A percentile compares a stretch with the other conserved stretches of the same genome.
Evolutionary conservation across 306 rosid species (phyloP).

Genomic region (Glycyrrhiza uralensis): DNA sequence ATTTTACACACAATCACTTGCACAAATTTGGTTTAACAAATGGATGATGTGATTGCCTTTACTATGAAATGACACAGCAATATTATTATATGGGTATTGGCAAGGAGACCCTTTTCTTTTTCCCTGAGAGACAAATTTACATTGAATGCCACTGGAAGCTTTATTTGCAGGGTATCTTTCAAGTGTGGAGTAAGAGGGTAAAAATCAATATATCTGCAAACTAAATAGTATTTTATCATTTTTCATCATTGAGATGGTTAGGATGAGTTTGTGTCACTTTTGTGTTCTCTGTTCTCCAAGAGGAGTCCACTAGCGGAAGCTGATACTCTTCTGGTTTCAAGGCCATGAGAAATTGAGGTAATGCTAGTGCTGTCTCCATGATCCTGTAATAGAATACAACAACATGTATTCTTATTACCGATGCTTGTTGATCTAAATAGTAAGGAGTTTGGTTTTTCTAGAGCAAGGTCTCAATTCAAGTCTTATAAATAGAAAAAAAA

Average conservation of each 20-base stretch:
- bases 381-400: constrained; percentile 48
- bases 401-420: constrained; percentile 8
- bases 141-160: constrained; percentile 35
- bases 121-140: constrained; percentile 23
- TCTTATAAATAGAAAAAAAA: too few relatives aligned
- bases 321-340: constrained; percentile 92
- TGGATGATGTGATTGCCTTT: constrained; percentile 19
- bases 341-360: constrained; percentile 93
- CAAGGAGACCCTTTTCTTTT: constrained; percentile 26
- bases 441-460: too few relatives aligned
- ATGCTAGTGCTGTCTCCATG: constrained; percentile 94
- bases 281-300: constrained; percentile 70
- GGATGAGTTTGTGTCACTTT: constrained; percentile 48
- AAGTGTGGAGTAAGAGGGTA: neutral
- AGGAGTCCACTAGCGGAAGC: constrained; percentile 71
- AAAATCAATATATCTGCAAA: constrained; percentile 18
- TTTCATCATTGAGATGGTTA: constrained; percentile 47
- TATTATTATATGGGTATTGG: constrained; percentile 27
- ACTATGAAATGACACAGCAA: constrained; percentile 14
- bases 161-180: constrained; percentile 26
- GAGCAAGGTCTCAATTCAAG: too few relatives aligned
- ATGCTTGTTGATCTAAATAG: too few relatives aligned
- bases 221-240: constrained; percentile 26
- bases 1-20: constrained; percentile 25
- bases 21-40: constrained; percentile 23